Conservation (phyloP, 2,329 filamentous ascomycete species). For the Neofusicoccum kwambonambiense region DNA sequence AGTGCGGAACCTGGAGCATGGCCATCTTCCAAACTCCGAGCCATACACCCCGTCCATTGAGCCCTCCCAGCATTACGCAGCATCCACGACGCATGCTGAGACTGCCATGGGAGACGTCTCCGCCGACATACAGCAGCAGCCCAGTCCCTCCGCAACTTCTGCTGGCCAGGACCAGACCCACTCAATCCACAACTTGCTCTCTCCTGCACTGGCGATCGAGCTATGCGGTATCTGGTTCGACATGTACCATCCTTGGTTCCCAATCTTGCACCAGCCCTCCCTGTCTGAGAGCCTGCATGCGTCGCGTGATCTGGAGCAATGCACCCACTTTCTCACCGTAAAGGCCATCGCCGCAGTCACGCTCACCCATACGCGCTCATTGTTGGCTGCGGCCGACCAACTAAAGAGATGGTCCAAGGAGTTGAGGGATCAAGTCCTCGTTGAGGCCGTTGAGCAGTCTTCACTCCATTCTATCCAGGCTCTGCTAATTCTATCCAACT, state of each 20-base stretch:
- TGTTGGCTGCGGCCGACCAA: slow-evolving; percentile 23
- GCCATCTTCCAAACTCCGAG: neutral
- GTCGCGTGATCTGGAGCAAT: slow-evolving; percentile 22
- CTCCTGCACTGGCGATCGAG: slow-evolving; percentile 20
- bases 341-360: slow-evolving; percentile 32
- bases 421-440: slow-evolving; percentile 27
- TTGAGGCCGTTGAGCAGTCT: slow-evolving; percentile 29
- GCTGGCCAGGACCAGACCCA: neutral
- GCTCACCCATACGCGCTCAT: slow-evolving; percentile 24
- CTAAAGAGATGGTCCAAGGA: slow-evolving; percentile 24
- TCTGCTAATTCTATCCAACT: slow-evolving; percentile 30
- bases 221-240: slow-evolving; percentile 37
- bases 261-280: slow-evolving; percentile 32
- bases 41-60: neutral
- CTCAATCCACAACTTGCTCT: slow-evolving; percentile 21
- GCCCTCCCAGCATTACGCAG: neutral
- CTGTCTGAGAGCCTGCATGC: slow-evolving; percentile 23
- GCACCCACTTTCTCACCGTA: slow-evolving; percentile 21
- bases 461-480: slow-evolving; percentile 35
- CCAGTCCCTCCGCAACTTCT: neutral
- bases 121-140: neutral
- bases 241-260: slow-evolving; percentile 39
- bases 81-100: too few relatives aligned
- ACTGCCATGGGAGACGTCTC: neutral
- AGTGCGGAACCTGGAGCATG: slow-evolving; percentile 21